These are phyloP conservation scores for Leccinellum luteum DNA, from an alignment of 768 basidiomycete species.

Conservation along the genomic window DNA sequence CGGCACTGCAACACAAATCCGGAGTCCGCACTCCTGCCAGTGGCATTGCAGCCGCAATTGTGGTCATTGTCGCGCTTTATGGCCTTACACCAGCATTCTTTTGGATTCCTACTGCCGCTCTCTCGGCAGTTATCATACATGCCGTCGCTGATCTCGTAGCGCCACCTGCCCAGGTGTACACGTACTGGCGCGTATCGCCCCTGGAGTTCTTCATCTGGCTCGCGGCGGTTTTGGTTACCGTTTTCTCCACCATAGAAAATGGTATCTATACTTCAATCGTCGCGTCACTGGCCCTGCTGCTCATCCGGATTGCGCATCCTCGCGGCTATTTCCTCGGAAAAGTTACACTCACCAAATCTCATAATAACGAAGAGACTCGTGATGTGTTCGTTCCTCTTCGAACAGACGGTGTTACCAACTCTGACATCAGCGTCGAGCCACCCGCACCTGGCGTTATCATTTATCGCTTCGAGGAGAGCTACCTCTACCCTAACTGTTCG, in stretches of 20 bases:
- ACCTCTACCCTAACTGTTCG: neutral
- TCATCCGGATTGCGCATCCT: neutral
- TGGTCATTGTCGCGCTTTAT: neutral
- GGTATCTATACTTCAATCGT: neutral
- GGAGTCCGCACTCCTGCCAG: neutral
- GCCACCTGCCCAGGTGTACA: neutral
- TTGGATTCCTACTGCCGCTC: neutral
- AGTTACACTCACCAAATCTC: neutral
- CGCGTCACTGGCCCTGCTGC: neutral
- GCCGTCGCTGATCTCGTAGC: neutral
- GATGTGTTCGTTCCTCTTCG: neutral
- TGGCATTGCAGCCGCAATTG: neutral
- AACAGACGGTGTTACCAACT: neutral
- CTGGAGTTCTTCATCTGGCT: neutral
- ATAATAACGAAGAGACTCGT: neutral
- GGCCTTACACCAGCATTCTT: neutral
- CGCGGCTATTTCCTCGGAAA: neutral
- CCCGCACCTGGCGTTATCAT: neutral
- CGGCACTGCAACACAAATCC: neutral
- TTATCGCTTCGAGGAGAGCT: neutral
- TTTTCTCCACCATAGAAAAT: neutral
- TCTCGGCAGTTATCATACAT: neutral
- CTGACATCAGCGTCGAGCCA: neutral
- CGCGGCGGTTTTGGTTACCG: neutral
- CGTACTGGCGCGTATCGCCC: neutral